Evolutionary conservation across 208 protist genomes (phyloP).

Genomic region (Leishmania mexicana): DNA sequence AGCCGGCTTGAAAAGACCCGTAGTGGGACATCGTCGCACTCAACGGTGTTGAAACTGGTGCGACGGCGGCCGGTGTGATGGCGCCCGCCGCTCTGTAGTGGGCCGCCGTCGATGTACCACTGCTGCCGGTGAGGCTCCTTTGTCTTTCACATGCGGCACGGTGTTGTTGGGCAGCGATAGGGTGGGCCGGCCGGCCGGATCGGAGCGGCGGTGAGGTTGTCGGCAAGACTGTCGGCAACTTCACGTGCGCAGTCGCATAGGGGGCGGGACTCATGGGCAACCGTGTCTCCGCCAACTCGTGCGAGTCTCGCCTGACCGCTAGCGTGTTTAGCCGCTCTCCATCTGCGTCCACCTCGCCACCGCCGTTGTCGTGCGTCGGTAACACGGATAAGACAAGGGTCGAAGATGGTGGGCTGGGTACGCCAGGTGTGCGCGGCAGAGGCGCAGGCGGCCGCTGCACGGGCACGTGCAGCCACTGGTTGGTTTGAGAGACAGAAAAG

Average conservation of each 20-base stretch:
- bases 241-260: not conserved
- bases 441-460: not conserved
- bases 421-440: not conserved
- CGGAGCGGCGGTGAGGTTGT: not conserved
- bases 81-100: not conserved
- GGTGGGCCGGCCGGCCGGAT: not conserved
- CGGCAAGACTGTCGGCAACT: not conserved
- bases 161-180: not conserved
- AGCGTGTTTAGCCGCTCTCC: not conserved
- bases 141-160: not conserved
- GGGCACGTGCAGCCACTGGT: not conserved
- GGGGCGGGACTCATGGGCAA: not conserved
- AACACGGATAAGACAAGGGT: not conserved
- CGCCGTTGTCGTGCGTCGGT: not conserved
- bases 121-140: slow-evolving; percentile 1
- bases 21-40: not conserved
- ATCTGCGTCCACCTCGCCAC: not conserved
- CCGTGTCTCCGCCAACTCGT: not conserved
- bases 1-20: not conserved
- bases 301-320: not conserved
- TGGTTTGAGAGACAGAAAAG: not conserved
- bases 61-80: not conserved
- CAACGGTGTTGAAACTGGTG: not conserved
- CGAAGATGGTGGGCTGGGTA: not conserved
- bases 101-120: not conserved